Percentiles rank a stretch among this genome's conserved stretches.
Conservation (phyloP, 2,329 filamentous ascomycete species). For the Chaetomiaceae sp. region DNA sequence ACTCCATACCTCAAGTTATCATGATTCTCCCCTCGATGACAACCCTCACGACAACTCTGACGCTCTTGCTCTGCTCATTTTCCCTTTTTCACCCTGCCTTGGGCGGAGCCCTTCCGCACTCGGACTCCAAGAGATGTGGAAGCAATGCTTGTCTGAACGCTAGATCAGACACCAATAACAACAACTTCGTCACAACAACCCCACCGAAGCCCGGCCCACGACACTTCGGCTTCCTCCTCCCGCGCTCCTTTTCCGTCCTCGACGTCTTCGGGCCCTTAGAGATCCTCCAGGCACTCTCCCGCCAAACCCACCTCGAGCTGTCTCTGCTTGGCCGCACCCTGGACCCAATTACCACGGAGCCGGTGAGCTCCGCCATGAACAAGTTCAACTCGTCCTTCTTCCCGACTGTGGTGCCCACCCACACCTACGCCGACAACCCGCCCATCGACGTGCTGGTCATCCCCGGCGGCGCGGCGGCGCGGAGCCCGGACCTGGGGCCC, state of each 20-base stretch:
- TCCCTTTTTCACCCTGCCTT: not conserved
- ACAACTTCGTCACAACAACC: not conserved
- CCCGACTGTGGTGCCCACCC: constrained; percentile 36
- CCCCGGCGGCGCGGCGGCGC: constrained; percentile 55
- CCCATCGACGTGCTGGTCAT: constrained; percentile 61
- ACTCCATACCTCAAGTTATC: not conserved
- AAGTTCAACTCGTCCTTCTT: constrained; percentile 34
- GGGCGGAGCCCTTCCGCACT: not conserved
- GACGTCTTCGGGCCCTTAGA: constrained; percentile 46
- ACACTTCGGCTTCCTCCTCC: constrained; percentile 40
- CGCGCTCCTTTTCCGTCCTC: constrained; percentile 41
- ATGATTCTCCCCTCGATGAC: not conserved
- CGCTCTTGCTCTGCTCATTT: not conserved
- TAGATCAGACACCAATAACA: not conserved
- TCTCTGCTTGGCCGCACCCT: constrained; percentile 38
- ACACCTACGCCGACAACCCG: constrained; percentile 49
- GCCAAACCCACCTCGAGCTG: constrained; percentile 35
- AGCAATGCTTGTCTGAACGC: not conserved
- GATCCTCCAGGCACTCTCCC: constrained; percentile 39
- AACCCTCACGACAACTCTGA: not conserved
- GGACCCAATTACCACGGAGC: constrained; percentile 37
- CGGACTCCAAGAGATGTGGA: not conserved
- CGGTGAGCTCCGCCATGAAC: constrained; percentile 29
- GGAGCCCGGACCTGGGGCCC: constrained; percentile 31
- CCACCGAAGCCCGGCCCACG: constrained; percentile 5